A percentile compares a stretch with the other conserved stretches of the same genome.
Evolutionary conservation across 805 yeast species (phyloP).

Genomic region (Saturnispora hagleri): DNA sequence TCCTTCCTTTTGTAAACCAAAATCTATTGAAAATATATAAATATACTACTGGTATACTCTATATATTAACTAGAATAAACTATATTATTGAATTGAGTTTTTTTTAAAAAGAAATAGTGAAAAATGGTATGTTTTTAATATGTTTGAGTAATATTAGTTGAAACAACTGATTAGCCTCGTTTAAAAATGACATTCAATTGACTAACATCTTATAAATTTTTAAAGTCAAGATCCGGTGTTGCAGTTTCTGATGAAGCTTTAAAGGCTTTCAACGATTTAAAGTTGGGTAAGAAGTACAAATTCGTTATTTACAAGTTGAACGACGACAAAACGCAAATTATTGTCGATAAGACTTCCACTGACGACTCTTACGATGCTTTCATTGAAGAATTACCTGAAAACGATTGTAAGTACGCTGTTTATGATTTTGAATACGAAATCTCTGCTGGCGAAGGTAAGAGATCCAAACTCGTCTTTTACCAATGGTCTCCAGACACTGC

Average conservation of each 20-base stretch:
- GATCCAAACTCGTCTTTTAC: slow-evolving; percentile 57
- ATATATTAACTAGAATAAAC: neutral
- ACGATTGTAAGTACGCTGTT: slow-evolving; percentile 92
- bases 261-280: slow-evolving; percentile 89
- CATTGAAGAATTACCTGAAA: slow-evolving; percentile 83
- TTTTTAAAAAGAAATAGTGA: neutral
- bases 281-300: slow-evolving; percentile 85
- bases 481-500: slow-evolving; percentile 99
- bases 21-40: neutral
- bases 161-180: neutral
- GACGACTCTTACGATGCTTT: slow-evolving; percentile 75
- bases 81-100: neutral
- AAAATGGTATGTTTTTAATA: neutral
- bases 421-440: slow-evolving; percentile 95
- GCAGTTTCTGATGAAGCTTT: slow-evolving; percentile 81
- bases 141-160: no score
- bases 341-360: slow-evolving; percentile 77
- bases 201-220: neutral
- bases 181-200: neutral
- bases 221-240: slow-evolving; percentile 38
- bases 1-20: neutral
- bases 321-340: slow-evolving; percentile 79
- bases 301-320: slow-evolving; percentile 75
- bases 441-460: slow-evolving; percentile 87
- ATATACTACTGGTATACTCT: neutral